These are phyloP conservation scores for Striga asiatica DNA, from an alignment of 257 asterid species.

Conservation along the genomic window DNA sequence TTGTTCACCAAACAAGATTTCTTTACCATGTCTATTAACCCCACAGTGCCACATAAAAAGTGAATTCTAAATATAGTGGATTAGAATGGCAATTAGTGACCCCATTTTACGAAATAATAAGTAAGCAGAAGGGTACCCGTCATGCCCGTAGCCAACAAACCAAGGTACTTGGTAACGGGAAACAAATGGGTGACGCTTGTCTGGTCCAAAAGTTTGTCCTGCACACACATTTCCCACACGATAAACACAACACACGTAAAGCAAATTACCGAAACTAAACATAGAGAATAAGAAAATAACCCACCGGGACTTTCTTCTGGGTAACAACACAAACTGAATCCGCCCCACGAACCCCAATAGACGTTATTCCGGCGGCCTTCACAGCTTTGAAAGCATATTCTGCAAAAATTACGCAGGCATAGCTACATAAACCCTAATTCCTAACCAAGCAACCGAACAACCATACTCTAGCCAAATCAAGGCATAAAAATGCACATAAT, in stretches of 20 bases:
- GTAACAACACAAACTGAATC: constrained; percentile 97
- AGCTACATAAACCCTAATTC: constrained; percentile 20
- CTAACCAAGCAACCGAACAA: background rate
- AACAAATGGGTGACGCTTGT: constrained; percentile 91
- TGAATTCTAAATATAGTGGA: background rate
- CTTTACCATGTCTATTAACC: background rate
- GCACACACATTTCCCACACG: constrained; percentile 22
- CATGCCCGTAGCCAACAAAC: constrained; percentile 93
- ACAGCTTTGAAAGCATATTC: constrained; percentile 81
- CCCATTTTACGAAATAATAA: background rate
- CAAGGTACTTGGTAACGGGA: constrained; percentile 70
- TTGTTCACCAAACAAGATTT: background rate
- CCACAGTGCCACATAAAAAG: background rate
- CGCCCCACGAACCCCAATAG: constrained; percentile 91
- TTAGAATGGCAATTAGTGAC: background rate
- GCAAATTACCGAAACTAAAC: background rate
- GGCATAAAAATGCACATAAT: background rate
- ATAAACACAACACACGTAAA: constrained; percentile 1
- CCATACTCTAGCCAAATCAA: background rate
- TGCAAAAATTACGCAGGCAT: constrained; percentile 17
- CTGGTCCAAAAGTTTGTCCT: constrained; percentile 98
- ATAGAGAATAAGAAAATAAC: constrained; percentile 14
- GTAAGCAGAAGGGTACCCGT: constrained; percentile 41
- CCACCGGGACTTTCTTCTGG: constrained; percentile 98
- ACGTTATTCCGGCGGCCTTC: constrained; percentile 85